These are phyloP conservation scores for Penicillium vulpinum DNA, from an alignment of 2,329 filamentous ascomycete species.

Conservation along the genomic window DNA sequence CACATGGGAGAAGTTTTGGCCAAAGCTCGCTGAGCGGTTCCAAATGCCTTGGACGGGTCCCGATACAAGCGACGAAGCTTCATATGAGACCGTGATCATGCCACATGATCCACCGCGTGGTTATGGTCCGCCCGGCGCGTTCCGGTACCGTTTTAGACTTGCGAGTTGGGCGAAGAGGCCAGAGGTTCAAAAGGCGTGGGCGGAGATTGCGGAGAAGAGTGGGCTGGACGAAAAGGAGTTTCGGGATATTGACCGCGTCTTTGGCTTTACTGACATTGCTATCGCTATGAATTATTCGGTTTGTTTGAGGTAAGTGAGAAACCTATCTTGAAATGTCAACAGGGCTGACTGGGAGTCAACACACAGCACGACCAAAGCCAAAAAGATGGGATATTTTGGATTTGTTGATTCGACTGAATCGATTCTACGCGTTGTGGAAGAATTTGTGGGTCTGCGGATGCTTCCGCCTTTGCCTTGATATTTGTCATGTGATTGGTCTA, in stretches of 20 bases:
- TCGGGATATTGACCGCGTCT: conserved; percentile 48
- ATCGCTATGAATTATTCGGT: conserved; percentile 10
- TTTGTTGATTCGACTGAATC: conserved; percentile 36
- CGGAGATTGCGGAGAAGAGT: conserved; percentile 23
- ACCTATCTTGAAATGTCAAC: neutral
- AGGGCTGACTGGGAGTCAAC: neutral
- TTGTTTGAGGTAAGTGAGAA: conserved; percentile 31
- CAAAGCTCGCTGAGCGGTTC: conserved; percentile 49
- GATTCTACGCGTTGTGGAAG: conserved; percentile 9
- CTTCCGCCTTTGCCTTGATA: neutral
- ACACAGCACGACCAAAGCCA: conserved; percentile 31
- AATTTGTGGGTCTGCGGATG: conserved; percentile 1
- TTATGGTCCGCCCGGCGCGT: conserved; percentile 46
- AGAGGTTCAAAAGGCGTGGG: conserved; percentile 50
- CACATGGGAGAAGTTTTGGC: conserved; percentile 52
- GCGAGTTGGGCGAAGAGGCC: conserved; percentile 47
- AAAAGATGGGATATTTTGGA: conserved; percentile 36
- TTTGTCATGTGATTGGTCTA: neutral
- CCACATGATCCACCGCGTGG: conserved; percentile 35
- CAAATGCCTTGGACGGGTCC: conserved; percentile 41
- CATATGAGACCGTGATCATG: conserved; percentile 22
- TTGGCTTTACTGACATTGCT: conserved; percentile 44
- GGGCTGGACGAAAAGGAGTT: conserved; percentile 44
- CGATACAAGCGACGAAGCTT: conserved; percentile 20
- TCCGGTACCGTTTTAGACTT: conserved; percentile 45